Percentiles rank a stretch among this genome's conserved stretches.
phyloP scores from a whole-genome alignment of 768 basidiomycete genomes.

The Russula griseocarnosa region DNA sequence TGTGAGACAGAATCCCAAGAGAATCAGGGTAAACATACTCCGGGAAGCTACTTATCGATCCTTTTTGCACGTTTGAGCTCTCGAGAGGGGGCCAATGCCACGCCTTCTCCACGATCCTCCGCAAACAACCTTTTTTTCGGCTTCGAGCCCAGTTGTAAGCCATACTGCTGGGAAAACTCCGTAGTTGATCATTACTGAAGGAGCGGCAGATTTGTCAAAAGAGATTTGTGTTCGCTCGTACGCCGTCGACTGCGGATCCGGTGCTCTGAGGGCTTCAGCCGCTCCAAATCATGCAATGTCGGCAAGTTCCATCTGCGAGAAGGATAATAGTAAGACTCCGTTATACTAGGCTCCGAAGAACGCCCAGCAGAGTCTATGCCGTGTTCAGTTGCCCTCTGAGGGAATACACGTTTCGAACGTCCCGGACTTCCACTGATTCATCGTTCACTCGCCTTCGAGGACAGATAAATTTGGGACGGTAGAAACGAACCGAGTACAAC shows the following conservation, averaged over 20 bases:
- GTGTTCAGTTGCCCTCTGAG: not conserved
- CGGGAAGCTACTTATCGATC: conserved; percentile 45
- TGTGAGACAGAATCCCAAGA: conserved; percentile 7
- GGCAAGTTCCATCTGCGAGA: conserved; percentile 44
- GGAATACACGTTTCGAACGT: not conserved
- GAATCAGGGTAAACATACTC: conserved; percentile 39
- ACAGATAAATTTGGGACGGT: conserved; percentile 2
- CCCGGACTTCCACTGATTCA: not conserved
- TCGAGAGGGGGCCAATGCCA: conserved; percentile 68
- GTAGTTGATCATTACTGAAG: conserved; percentile 62
- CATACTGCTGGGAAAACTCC: conserved; percentile 46
- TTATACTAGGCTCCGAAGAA: conserved; percentile 42
- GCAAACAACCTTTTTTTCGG: conserved; percentile 42
- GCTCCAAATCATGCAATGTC: conserved; percentile 59
- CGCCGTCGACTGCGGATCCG: conserved; percentile 40
- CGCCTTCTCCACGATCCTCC: conserved; percentile 54
- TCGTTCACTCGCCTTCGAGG: not conserved
- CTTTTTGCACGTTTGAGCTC: conserved; percentile 48
- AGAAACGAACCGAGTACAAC: conserved; percentile 1
- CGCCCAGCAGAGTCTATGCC: conserved; percentile 11
- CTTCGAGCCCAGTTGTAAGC: conserved; percentile 33
- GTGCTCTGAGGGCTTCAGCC: conserved; percentile 44
- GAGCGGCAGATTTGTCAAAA: conserved; percentile 55
- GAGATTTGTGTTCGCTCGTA: conserved; percentile 55
- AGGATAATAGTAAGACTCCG: conserved; percentile 58